Conservation (phyloP, 2,329 filamentous ascomycete genomes). For the Parasarocladium wereldwijsianum region DNA sequence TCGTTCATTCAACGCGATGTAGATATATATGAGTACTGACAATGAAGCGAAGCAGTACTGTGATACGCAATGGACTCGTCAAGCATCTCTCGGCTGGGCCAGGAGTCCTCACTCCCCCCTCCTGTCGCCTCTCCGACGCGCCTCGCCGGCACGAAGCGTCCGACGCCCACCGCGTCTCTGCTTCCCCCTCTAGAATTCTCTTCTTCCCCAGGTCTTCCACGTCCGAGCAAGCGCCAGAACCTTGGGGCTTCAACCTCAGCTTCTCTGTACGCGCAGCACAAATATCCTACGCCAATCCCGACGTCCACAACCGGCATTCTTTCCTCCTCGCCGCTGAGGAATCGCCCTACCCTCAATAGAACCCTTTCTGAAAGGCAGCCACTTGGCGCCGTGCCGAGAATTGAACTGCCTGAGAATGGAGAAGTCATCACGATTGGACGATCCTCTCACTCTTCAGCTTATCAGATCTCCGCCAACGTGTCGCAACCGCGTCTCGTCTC, state of each 20-base stretch:
- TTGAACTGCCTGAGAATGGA: conserved; percentile 69
- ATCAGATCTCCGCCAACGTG: conserved; percentile 84
- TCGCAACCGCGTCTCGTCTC: conserved; percentile 89
- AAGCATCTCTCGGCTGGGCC: too few species aligned
- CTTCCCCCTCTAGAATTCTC: conserved; percentile 70
- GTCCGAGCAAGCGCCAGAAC: conserved; percentile 53
- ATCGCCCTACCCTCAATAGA: conserved; percentile 23
- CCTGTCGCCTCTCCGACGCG: conserved; percentile 7
- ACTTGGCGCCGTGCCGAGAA: conserved; percentile 65
- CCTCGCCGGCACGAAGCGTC: conserved; percentile 3
- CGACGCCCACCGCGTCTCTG: conserved; percentile 26
- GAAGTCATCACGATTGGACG: conserved; percentile 77
- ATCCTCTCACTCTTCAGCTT: conserved; percentile 89
- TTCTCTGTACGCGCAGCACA: conserved; percentile 36
- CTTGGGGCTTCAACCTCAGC: conserved; percentile 10
- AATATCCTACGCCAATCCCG: conserved; percentile 86
- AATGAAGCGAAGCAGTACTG: too few species aligned
- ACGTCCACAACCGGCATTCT: conserved; percentile 89
- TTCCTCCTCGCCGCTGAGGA: conserved; percentile 59
- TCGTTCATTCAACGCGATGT: too few species aligned
- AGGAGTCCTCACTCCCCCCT: conserved; percentile 20
- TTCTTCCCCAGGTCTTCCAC: conserved; percentile 60
- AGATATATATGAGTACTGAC: too few species aligned
- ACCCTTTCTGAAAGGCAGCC: conserved; percentile 65
- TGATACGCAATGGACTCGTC: too few species aligned